These are phyloP conservation scores for Pestalotiopsis sp. DNA, from an alignment of 2,329 filamentous ascomycete species.

Conservation along the genomic window DNA sequence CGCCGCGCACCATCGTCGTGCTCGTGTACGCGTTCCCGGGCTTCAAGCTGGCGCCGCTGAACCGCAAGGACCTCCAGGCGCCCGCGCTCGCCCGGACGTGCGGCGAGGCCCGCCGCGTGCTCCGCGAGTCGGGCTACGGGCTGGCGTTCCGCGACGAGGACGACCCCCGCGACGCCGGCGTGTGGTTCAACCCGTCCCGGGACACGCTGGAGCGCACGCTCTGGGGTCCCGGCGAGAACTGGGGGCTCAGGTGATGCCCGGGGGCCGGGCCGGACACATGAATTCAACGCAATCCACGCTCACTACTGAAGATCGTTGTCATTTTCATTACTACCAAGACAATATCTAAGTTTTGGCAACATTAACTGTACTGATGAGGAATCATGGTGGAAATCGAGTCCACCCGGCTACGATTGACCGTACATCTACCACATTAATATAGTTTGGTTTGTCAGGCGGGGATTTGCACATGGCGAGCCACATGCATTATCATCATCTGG, in stretches of 20 bases:
- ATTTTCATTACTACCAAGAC: not conserved
- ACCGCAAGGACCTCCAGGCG: constrained; percentile 19
- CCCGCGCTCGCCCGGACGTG: constrained; percentile 28
- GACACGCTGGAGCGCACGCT: constrained; percentile 27
- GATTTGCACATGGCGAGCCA: too few species aligned
- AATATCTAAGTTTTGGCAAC: not conserved
- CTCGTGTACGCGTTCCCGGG: constrained; percentile 24
- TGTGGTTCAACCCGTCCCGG: constrained; percentile 26
- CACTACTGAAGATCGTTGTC: not conserved
- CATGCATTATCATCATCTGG: not conserved
- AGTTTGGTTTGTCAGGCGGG: too few species aligned
- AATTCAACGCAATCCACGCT: not conserved
- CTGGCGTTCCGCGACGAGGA: constrained; percentile 28
- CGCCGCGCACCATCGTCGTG: constrained; percentile 22
- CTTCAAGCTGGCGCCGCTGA: constrained; percentile 26
- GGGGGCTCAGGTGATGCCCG: not conserved
- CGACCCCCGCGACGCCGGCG: constrained; percentile 24
- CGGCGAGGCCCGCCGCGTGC: constrained; percentile 27
- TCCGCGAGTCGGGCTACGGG: constrained; percentile 25
- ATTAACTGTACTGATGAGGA: too few species aligned
- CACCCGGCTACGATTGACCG: too few species aligned
- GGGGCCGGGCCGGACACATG: too few species aligned
- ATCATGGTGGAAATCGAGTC: too few species aligned
- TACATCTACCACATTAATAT: too few species aligned
- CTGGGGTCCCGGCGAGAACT: constrained; percentile 25